phyloP scores from a whole-genome alignment of 768 basidiomycete genomes.

The Boletus rubroflammeus region DNA sequence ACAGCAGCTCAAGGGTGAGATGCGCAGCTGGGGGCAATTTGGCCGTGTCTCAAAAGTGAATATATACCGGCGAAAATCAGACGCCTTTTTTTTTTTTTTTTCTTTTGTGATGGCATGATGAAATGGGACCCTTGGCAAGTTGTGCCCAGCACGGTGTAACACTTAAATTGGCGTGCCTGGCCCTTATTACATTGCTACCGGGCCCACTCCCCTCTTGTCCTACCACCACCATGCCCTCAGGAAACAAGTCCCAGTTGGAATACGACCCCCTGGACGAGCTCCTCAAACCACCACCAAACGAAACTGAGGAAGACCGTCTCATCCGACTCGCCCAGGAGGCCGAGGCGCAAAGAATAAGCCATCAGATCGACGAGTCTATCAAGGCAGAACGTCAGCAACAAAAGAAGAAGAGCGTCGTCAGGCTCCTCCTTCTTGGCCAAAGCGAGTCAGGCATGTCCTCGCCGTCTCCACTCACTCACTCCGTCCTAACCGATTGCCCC shows the following conservation, averaged over 20 bases:
- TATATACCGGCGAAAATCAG: background rate
- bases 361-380: conserved; percentile 72
- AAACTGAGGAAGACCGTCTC: conserved; percentile 55
- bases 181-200: conserved; percentile 2
- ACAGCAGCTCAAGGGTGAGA: background rate
- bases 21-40: background rate
- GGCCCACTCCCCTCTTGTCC: background rate
- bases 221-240: conserved; percentile 21
- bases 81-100: background rate
- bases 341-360: conserved; percentile 61
- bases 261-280: conserved; percentile 63
- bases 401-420: conserved; percentile 62
- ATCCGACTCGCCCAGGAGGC: conserved; percentile 58
- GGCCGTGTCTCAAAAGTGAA: background rate
- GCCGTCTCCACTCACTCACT: background rate
- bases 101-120: background rate
- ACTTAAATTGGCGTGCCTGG: conserved; percentile 27
- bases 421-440: conserved; percentile 74
- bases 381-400: conserved; percentile 57
- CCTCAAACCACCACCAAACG: conserved; percentile 64
- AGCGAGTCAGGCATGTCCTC: conserved; percentile 67
- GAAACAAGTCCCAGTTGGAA: conserved; percentile 15
- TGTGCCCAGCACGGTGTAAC: background rate
- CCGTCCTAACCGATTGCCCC: background rate
- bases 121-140: background rate